Evolutionary conservation across 2,329 filamentous ascomycete genomes (phyloP).

Genomic region (Sordariomycetes sp.): DNA sequence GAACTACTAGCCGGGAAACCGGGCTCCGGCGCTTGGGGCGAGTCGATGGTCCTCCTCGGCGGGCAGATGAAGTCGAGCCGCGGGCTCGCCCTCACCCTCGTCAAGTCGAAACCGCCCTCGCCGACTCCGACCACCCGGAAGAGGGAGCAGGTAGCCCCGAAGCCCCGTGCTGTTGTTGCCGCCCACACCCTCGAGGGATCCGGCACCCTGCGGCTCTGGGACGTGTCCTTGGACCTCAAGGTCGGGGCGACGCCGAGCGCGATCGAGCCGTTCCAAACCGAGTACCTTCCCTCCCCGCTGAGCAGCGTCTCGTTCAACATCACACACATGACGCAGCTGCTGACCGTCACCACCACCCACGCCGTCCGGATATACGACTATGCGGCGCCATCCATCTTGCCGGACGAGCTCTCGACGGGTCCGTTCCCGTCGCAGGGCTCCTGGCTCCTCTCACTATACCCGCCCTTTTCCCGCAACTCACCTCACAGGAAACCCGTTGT

Average conservation of each 20-base stretch:
- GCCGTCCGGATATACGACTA: constrained; percentile 52
- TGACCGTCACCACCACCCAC: constrained; percentile 39
- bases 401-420: constrained; percentile 35
- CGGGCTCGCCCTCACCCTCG: constrained; percentile 40
- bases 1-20: constrained; percentile 38
- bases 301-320: constrained; percentile 48
- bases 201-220: constrained; percentile 44
- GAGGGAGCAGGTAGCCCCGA: constrained; percentile 11
- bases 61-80: constrained; percentile 40
- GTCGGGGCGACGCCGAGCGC: constrained; percentile 10
- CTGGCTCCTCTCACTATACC: constrained; percentile 50
- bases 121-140: constrained; percentile 4
- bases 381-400: constrained; percentile 33
- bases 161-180: constrained; percentile 40
- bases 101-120: constrained; percentile 22
- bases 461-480: constrained; percentile 36
- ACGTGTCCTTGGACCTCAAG: constrained; percentile 33
- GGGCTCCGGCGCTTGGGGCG: constrained; percentile 51
- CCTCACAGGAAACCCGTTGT: constrained; percentile 44
- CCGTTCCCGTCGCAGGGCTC: constrained; percentile 45
- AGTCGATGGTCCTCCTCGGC: constrained; percentile 37
- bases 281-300: constrained; percentile 41
- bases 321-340: constrained; percentile 40
- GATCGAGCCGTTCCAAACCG: constrained; percentile 43
- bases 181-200: constrained; percentile 46